These are phyloP conservation scores for Phytophthora constricta DNA, from an alignment of 352 stramenopile genomes.

Conservation along the genomic window DNA sequence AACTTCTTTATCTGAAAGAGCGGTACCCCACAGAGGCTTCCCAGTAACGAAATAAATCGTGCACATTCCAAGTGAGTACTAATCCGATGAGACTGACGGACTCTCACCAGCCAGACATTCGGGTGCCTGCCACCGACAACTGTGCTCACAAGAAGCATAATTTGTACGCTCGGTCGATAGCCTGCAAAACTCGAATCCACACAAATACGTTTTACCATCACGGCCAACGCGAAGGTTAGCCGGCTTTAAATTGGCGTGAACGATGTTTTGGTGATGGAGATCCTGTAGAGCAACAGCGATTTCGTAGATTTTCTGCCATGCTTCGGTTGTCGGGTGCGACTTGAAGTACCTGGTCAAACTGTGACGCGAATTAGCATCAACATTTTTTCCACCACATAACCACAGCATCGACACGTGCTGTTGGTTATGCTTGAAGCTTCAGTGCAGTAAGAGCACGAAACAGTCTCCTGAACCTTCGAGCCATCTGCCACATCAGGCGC, in stretches of 20 bases:
- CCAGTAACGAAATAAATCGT: slow-evolving; percentile 2
- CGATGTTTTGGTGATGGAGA: slow-evolving; percentile 1
- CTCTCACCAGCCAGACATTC: not conserved
- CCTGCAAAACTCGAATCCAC: not conserved
- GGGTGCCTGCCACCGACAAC: slow-evolving; percentile 6
- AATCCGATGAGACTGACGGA: not conserved
- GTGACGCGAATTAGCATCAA: not conserved
- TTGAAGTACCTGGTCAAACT: not conserved
- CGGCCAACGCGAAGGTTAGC: slow-evolving; percentile 2
- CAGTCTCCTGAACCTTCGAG: too few species aligned
- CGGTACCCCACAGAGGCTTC: not conserved
- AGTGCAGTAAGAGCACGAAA: too few species aligned
- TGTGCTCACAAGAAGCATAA: too few species aligned
- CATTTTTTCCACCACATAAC: not conserved
- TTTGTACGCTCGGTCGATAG: not conserved
- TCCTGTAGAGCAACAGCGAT: slow-evolving; percentile 2
- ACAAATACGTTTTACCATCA: slow-evolving; percentile 6
- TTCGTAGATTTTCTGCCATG: slow-evolving; percentile 1
- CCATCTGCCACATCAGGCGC: too few species aligned
- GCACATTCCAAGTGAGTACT: slow-evolving; percentile 14
- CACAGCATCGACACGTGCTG: not conserved
- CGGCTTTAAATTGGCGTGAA: slow-evolving; percentile 2
- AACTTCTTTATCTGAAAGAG: slow-evolving; percentile 1
- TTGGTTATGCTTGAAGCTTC: too few species aligned
- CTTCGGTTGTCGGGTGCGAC: not conserved